Evolutionary conservation across 139 green algal species (phyloP), one percentile per base, ranked within the genome.

Genomic region (Chlorella sp.): DNA sequence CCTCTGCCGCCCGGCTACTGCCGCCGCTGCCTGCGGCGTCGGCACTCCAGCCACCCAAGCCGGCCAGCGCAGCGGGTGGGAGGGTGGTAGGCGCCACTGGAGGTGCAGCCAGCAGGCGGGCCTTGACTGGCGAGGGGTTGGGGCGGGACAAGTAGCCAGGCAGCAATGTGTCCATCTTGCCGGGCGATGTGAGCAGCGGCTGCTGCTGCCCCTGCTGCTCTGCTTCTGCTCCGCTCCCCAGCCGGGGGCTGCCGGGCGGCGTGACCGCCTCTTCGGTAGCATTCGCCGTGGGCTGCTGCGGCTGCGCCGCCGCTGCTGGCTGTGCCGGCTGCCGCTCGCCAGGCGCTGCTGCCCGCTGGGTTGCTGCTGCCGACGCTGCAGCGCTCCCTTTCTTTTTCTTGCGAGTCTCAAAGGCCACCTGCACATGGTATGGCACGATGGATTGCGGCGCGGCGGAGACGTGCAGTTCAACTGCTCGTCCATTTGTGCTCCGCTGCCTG

Each of bases 111-210:
- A 73, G 77, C 56, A 83, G 30, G 2, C 77, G 36, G 14, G 60
- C 9, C 73, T 94, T 93, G 8, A 81, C 68, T 32, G 92, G 92
- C 3, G 88, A 91, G 11, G 80, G 81, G 75, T 94, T 84, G 24
- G 92, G 92, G 14, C 92, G 87, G 11, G 87, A 93, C 28, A 87
- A 72, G 76, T 94, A 95, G 22, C 92, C 92, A 6, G 92, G 92
- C 8, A 95, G 87, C 74, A 95, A 83, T 1, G 92, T 56, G 34
- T 88, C 78, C 1, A 73, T 64, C 54, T 74, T 60, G 46, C 73
- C 73, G 5, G 81, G 81, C 1, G 81, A 86, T 17, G 68, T 54
- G 26, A 73, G 26, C 24, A n/a, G 51, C 22, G 34, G 26, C 46
- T 51, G 76, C 76, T 2, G 41, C n/a, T 56, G 76, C 30, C 13